Conservation (phyloP, 495 filamentous ascomycete genomes). For the Trichoderma parareesei region DNA sequence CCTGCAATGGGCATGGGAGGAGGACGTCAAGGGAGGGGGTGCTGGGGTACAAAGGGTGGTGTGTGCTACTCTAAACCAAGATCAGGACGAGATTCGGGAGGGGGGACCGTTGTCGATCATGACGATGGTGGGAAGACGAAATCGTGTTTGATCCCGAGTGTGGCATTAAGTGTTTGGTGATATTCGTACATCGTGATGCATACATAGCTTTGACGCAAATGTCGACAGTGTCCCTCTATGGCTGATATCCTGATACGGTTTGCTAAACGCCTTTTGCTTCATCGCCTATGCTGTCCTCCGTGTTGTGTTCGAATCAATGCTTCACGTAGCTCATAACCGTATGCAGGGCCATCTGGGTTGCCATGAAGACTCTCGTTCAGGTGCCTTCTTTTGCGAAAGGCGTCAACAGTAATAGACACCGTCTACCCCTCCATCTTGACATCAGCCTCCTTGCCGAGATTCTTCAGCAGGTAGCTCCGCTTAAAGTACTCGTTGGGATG, state of each 20-base stretch:
- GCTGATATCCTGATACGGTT: not conserved
- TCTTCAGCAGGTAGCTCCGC: conserved; percentile 80
- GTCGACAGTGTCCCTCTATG: not conserved
- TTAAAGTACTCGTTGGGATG: conserved; percentile 99
- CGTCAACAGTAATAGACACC: not conserved
- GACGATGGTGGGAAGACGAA: not conserved
- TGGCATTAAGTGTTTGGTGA: not conserved
- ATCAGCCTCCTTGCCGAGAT: conserved; percentile 45
- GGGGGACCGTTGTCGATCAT: not conserved
- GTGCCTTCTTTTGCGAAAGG: not conserved
- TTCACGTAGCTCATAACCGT: not conserved
- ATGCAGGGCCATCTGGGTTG: not conserved
- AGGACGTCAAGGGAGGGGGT: not conserved
- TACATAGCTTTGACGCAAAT: not conserved
- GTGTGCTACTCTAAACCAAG: not conserved
- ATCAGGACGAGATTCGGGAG: not conserved
- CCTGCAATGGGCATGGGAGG: not conserved
- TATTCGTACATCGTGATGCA: not conserved
- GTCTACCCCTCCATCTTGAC: conserved; percentile 42
- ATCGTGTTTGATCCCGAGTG: not conserved
- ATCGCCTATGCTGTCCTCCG: not conserved
- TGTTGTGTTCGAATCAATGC: not conserved
- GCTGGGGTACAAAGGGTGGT: not conserved
- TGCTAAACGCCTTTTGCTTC: not conserved
- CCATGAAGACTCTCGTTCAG: too few species aligned